A percentile compares a stretch with the other conserved stretches of the same genome.
phyloP scores from a whole-genome alignment of 768 basidiomycete species.

The Boletus pseudopeckii region DNA sequence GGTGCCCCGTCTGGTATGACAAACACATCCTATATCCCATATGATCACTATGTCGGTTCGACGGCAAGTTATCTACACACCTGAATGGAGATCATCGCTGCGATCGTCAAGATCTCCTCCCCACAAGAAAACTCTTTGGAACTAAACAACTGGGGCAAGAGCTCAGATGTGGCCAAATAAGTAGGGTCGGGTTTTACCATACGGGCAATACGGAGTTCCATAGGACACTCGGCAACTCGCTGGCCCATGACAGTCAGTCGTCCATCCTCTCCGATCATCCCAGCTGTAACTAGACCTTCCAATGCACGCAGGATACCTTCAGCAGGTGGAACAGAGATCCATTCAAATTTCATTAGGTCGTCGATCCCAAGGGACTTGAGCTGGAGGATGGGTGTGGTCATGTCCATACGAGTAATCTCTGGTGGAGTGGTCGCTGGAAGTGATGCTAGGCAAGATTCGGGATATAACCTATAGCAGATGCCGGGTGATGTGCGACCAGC shows the following conservation, averaged over 20 bases:
- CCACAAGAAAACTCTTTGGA: slow-evolving; percentile 87
- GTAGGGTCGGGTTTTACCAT: slow-evolving; percentile 57
- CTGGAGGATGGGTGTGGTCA: slow-evolving; percentile 89
- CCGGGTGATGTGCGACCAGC: slow-evolving; percentile 93
- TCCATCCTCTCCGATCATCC: slow-evolving; percentile 82
- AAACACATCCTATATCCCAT: slow-evolving; percentile 70
- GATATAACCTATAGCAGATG: slow-evolving; percentile 89
- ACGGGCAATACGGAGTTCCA: slow-evolving; percentile 90
- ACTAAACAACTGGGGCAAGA: slow-evolving; percentile 62
- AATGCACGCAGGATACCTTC: slow-evolving; percentile 83
- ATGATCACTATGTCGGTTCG: not conserved
- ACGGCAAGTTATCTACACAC: slow-evolving; percentile 35
- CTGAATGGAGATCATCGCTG: slow-evolving; percentile 93
- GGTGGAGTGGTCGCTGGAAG: slow-evolving; percentile 75
- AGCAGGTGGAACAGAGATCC: slow-evolving; percentile 85
- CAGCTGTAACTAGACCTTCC: slow-evolving; percentile 75
- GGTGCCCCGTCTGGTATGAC: slow-evolving; percentile 81
- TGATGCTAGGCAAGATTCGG: slow-evolving; percentile 53
- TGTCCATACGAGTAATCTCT: slow-evolving; percentile 87
- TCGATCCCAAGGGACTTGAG: slow-evolving; percentile 94
- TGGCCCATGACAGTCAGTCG: slow-evolving; percentile 73
- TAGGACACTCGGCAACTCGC: slow-evolving; percentile 89
- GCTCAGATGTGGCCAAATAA: not conserved
- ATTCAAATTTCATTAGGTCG: slow-evolving; percentile 94
- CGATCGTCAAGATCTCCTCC: slow-evolving; percentile 93